phyloP scores from a whole-genome alignment of 108 stramenopile genomes.

The Phaeodactylum tricornutum region DNA sequence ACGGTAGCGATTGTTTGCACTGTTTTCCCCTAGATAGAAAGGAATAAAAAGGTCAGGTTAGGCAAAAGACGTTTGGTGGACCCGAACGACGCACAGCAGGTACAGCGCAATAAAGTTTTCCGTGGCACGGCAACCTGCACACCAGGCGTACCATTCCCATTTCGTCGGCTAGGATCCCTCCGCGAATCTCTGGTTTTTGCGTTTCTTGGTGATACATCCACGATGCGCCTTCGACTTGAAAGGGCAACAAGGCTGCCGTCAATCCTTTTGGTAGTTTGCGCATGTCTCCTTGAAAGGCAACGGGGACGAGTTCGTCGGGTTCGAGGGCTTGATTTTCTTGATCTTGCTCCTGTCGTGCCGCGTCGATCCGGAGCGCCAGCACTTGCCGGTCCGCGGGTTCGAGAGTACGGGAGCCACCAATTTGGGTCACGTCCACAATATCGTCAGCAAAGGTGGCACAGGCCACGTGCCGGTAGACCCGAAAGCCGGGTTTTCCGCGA shows the following conservation, averaged over 20 bases:
- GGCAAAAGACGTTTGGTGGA: neutral
- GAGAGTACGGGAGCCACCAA: constrained; percentile 38
- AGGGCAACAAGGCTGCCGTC: constrained; percentile 79
- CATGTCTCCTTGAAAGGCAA: constrained; percentile 66
- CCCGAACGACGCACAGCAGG: neutral
- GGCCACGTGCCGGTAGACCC: constrained; percentile 59
- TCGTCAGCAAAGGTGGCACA: constrained; percentile 63
- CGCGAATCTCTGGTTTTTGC: constrained; percentile 37
- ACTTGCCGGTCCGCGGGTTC: constrained; percentile 33
- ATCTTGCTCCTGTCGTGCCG: constrained; percentile 35
- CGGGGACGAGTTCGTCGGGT: constrained; percentile 86
- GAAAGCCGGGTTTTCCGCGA: constrained; percentile 83
- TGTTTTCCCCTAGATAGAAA: constrained; percentile 76
- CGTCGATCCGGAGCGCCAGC: constrained; percentile 39
- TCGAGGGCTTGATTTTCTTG: constrained; percentile 66
- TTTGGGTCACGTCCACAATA: constrained; percentile 28
- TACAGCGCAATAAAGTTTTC: neutral
- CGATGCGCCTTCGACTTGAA: constrained; percentile 89
- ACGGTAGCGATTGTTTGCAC: constrained; percentile 92
- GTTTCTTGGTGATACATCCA: constrained; percentile 92
- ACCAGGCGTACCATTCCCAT: constrained; percentile 31
- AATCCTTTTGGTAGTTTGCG: constrained; percentile 65
- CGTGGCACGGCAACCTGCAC: no score
- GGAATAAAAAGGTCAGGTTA: neutral
- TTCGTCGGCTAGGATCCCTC: constrained; percentile 94